Conservation (phyloP, 148 eudicot species). For the Rhododendron griersonianum region DNA sequence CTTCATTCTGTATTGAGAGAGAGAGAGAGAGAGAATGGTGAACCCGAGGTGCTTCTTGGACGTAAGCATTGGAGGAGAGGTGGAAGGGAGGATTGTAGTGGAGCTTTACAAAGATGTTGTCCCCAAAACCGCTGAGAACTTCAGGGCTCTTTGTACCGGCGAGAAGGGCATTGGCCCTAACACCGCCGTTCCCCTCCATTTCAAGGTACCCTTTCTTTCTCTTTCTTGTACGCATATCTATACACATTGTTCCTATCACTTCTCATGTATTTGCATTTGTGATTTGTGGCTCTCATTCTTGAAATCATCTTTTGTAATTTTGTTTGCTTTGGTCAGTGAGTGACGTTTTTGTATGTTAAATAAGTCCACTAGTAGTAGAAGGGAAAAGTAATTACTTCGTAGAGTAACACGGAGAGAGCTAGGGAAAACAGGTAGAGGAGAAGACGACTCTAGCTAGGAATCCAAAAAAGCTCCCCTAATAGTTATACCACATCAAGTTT, state of each 20-base stretch:
- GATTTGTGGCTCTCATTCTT: neutral
- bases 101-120: slow-evolving; percentile 64
- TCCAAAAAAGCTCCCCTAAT: neutral
- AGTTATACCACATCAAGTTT: neutral
- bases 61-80: slow-evolving; percentile 69
- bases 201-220: slow-evolving; percentile 36
- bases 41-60: slow-evolving; percentile 58
- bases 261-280: neutral
- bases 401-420: neutral
- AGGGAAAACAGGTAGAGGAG: neutral
- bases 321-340: neutral
- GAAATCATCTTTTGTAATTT: neutral
- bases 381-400: neutral
- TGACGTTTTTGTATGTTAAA: neutral
- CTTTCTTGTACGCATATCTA: neutral
- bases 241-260: neutral
- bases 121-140: slow-evolving; percentile 83
- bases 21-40: slow-evolving; percentile 20
- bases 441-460: neutral
- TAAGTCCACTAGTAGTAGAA: neutral
- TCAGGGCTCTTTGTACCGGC: slow-evolving; percentile 87
- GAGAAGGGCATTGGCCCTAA: slow-evolving; percentile 53
- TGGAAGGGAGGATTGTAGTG: slow-evolving; percentile 67
- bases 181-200: slow-evolving; percentile 60
- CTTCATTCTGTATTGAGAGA: neutral